Percentiles rank a stretch among this genome's conserved stretches.
Conservation (phyloP, 208 protist genomes). For the Leishmania guyanensis region DNA sequence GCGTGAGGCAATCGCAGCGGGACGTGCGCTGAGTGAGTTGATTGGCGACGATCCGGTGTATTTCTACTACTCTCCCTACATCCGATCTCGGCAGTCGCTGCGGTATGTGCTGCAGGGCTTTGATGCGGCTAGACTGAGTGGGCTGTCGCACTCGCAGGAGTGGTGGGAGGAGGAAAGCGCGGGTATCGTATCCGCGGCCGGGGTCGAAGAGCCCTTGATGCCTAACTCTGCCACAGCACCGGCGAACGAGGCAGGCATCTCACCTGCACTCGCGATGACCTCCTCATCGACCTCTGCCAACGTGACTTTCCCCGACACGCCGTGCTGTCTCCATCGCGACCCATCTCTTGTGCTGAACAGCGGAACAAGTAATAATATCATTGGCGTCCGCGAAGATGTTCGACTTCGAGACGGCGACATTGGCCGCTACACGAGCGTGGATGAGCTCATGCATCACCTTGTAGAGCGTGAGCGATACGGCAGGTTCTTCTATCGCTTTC, state of each 20-base stretch:
- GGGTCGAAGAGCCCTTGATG: background rate
- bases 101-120: conserved; percentile 77
- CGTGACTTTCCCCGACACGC: background rate
- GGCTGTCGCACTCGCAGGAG: conserved; percentile 17
- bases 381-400: conserved; percentile 89
- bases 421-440: conserved; percentile 83
- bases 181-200: background rate
- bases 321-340: conserved; percentile 1
- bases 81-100: conserved; percentile 80
- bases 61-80: conserved; percentile 93
- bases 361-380: conserved; percentile 55
- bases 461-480: conserved; percentile 83
- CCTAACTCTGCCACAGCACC: background rate
- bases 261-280: background rate
- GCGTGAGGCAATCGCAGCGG: conserved; percentile 63
- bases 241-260: background rate
- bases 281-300: background rate
- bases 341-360: conserved; percentile 39
- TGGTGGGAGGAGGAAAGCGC: conserved; percentile 46
- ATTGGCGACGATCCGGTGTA: conserved; percentile 80
- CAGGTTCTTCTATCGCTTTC: conserved; percentile 94
- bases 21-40: conserved; percentile 66
- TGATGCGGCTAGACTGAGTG: conserved; percentile 46
- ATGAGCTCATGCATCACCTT: conserved; percentile 65
- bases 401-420: conserved; percentile 93